Evolutionary conservation across 2,329 filamentous ascomycete genomes (phyloP).

Genomic region (Trichophyton benhamiae): DNA sequence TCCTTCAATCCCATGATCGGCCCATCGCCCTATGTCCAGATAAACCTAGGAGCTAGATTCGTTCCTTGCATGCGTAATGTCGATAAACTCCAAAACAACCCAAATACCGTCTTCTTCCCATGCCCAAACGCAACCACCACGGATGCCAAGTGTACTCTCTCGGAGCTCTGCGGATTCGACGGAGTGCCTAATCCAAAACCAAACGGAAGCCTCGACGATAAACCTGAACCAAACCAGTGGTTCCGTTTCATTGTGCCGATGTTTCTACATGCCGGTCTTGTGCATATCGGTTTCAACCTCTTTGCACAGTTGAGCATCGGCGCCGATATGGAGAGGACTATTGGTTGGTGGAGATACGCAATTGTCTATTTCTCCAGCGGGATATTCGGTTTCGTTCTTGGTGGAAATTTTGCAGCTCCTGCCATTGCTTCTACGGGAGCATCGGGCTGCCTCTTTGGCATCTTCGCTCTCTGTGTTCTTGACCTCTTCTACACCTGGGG

Average conservation of each 20-base stretch:
- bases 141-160: slow-evolving; percentile 56
- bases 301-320: slow-evolving; percentile 81
- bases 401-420: slow-evolving; percentile 79
- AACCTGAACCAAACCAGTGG: slow-evolving; percentile 76
- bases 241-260: slow-evolving; percentile 92
- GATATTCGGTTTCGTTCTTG: slow-evolving; percentile 91
- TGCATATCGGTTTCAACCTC: slow-evolving; percentile 94
- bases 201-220: slow-evolving; percentile 40
- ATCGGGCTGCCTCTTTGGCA: slow-evolving; percentile 80
- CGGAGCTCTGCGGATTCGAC: slow-evolving; percentile 70
- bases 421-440: slow-evolving; percentile 76
- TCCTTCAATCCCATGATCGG: slow-evolving; percentile 96
- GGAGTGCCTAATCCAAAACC: slow-evolving; percentile 56
- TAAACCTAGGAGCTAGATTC: slow-evolving; percentile 93
- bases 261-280: slow-evolving; percentile 83
- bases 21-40: slow-evolving; percentile 75
- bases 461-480: slow-evolving; percentile 76
- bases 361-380: slow-evolving; percentile 82
- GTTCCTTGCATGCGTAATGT: slow-evolving; percentile 85
- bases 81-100: slow-evolving; percentile 29
- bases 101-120: slow-evolving; percentile 44
- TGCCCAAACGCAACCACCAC: slow-evolving; percentile 67
- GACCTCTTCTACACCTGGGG: slow-evolving; percentile 90
- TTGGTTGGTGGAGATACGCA: slow-evolving; percentile 76
- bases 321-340: slow-evolving; percentile 81